phyloP scores from a whole-genome alignment of 441 rosid species.

The Arabidopsis hybrid region DNA sequence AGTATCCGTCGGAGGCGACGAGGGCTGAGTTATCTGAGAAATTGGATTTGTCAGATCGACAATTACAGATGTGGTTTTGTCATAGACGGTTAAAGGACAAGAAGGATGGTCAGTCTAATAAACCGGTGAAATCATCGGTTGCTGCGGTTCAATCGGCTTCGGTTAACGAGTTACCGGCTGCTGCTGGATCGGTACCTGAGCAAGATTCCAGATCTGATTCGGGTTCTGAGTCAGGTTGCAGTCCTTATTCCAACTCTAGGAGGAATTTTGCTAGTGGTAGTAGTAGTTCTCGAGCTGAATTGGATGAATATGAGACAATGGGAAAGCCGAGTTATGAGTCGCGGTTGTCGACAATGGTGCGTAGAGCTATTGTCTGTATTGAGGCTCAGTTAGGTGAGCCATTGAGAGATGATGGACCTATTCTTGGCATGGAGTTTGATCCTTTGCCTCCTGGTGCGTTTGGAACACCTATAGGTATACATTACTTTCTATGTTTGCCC shows the following conservation, averaged over 20 bases:
- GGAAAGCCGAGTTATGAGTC: conserved; percentile 68
- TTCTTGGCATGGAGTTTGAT: conserved; percentile 98
- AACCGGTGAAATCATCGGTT: conserved; percentile 50
- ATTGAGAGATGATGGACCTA: conserved; percentile 95
- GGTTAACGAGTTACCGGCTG: conserved; percentile 47
- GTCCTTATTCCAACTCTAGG: conserved; percentile 65
- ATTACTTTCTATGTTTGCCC: conserved; percentile 16
- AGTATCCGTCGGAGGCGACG: conserved; percentile 88
- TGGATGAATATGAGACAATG: conserved; percentile 55
- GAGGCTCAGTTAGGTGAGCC: conserved; percentile 97
- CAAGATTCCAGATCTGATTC: conserved; percentile 67
- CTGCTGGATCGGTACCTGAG: conserved; percentile 55
- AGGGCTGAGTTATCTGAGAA: conserved; percentile 81
- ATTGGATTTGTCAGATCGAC: conserved; percentile 93
- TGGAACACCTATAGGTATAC: conserved; percentile 85
- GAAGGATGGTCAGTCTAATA: conserved; percentile 64
- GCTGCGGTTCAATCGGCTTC: conserved; percentile 44
- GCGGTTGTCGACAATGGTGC: conserved; percentile 69
- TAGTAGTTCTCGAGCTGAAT: conserved; percentile 52
- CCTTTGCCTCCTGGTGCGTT: conserved; percentile 97
- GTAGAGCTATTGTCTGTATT: conserved; percentile 85
- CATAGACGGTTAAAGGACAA: conserved; percentile 96
- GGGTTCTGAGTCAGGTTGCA: conserved; percentile 69
- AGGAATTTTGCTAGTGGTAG: conserved; percentile 49
- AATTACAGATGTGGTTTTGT: conserved; percentile 99